Conservation (phyloP, 805 yeast genomes). For the Blastobotrys terrestris region DNA sequence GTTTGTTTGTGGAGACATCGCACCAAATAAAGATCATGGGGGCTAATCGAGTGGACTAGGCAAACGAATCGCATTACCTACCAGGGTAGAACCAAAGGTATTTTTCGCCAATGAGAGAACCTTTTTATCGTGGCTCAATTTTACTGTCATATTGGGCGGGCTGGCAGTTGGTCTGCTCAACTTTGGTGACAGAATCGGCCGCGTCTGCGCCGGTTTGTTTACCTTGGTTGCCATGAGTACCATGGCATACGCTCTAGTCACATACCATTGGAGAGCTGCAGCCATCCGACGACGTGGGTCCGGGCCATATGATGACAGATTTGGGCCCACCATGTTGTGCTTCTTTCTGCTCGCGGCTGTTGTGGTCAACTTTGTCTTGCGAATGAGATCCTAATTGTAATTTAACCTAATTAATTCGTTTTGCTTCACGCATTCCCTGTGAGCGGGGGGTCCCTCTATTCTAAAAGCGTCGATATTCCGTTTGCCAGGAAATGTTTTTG, state of each 20-base stretch:
- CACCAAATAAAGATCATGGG: background rate
- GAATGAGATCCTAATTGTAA: conserved; percentile 39
- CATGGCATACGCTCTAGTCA: conserved; percentile 89
- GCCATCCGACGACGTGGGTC: conserved; percentile 97
- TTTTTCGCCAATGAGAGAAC: conserved; percentile 99
- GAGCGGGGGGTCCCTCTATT: too few relatives aligned
- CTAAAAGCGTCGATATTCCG: too few relatives aligned
- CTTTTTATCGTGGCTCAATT: conserved; percentile 94
- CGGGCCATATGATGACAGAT: conserved; percentile 98
- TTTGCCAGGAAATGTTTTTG: too few relatives aligned
- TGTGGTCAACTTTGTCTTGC: conserved; percentile 81
- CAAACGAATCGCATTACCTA: conserved; percentile 95
- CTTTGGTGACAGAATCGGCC: conserved; percentile 91
- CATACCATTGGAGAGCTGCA: conserved; percentile 99
- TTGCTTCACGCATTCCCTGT: background rate
- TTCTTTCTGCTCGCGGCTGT: conserved; percentile 89
- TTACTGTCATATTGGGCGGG: conserved; percentile 97
- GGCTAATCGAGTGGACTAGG: conserved; percentile 28
- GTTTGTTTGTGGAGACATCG: background rate
- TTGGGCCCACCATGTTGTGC: conserved; percentile 97
- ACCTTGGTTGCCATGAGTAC: conserved; percentile 97
- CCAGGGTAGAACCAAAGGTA: conserved; percentile 97
- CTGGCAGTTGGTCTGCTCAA: conserved; percentile 92
- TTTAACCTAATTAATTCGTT: background rate
- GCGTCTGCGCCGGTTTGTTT: conserved; percentile 88